Percentiles rank a stretch among this genome's conserved stretches.
Conservation (phyloP, 2,329 filamentous ascomycete genomes). For the Zymoseptoria crescenta region DNA sequence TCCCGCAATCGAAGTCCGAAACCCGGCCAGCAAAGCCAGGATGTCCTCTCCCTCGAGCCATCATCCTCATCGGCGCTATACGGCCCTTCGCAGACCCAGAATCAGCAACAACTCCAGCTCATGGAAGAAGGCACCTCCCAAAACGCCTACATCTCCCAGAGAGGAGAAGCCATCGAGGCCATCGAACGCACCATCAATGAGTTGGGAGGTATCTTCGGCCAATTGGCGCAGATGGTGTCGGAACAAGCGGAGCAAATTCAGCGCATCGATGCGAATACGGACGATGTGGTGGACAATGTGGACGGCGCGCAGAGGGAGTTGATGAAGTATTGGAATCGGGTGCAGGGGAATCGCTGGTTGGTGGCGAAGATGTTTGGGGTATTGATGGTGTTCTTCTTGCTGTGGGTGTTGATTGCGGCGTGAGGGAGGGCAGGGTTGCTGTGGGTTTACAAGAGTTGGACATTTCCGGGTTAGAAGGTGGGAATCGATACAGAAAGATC, state of each 20-base stretch:
- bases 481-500: not conserved
- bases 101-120: slow-evolving; percentile 70
- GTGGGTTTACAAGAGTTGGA: not conserved
- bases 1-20: slow-evolving; percentile 48
- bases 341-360: slow-evolving; percentile 91
- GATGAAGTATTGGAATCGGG: slow-evolving; percentile 92
- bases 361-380: slow-evolving; percentile 80
- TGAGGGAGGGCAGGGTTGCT: slow-evolving; percentile 14
- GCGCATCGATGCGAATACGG: slow-evolving; percentile 92
- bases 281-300: slow-evolving; percentile 98
- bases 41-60: slow-evolving; percentile 47
- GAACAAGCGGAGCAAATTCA: slow-evolving; percentile 98
- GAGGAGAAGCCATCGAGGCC: slow-evolving; percentile 91
- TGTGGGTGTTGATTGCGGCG: slow-evolving; percentile 32
- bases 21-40: slow-evolving; percentile 31
- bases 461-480: not conserved
- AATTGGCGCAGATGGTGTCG: slow-evolving; percentile 91
- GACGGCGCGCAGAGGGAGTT: slow-evolving; percentile 89
- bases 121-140: slow-evolving; percentile 86
- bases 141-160: slow-evolving; percentile 85
- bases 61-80: slow-evolving; percentile 36
- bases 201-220: slow-evolving; percentile 84
- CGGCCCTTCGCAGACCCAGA: slow-evolving; percentile 22
- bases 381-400: slow-evolving; percentile 67
- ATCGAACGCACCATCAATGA: slow-evolving; percentile 95